Evolutionary conservation across 148 eudicot species (phyloP).

Genomic region (Euryodendron excelsum): DNA sequence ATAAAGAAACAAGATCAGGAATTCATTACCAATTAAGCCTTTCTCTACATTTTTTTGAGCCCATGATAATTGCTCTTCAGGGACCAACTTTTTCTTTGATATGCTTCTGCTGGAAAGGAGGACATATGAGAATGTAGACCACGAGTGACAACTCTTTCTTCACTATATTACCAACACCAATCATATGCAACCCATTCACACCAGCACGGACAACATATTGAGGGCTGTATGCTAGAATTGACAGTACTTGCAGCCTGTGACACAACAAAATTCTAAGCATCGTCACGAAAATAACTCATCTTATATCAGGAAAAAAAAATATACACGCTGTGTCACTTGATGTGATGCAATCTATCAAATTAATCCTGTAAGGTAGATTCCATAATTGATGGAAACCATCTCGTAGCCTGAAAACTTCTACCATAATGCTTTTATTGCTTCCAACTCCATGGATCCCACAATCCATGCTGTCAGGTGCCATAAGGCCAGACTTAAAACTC

Average conservation of each 20-base stretch:
- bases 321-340: neutral
- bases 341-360: neutral
- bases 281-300: neutral
- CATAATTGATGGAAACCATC: neutral
- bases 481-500: too few species aligned
- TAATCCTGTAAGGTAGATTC: neutral
- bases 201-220: constrained; percentile 37
- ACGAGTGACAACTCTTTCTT: neutral
- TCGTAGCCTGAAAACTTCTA: neutral
- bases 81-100: constrained; percentile 33
- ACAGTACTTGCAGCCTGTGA: constrained; percentile 38
- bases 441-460: neutral
- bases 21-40: constrained; percentile 36
- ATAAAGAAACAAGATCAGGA: neutral
- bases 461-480: neutral
- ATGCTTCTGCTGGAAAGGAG: constrained; percentile 24
- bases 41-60: constrained; percentile 30
- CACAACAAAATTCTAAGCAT: neutral
- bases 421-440: neutral
- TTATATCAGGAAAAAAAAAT: neutral
- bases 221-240: constrained; percentile 43
- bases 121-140: neutral
- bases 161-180: neutral
- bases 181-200: constrained; percentile 17
- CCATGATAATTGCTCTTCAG: constrained; percentile 34